A percentile compares a stretch with the other conserved stretches of the same genome.
These are phyloP conservation scores for Didymella glomerata DNA, from an alignment of 2,329 filamentous ascomycete species.

Conservation along the genomic window DNA sequence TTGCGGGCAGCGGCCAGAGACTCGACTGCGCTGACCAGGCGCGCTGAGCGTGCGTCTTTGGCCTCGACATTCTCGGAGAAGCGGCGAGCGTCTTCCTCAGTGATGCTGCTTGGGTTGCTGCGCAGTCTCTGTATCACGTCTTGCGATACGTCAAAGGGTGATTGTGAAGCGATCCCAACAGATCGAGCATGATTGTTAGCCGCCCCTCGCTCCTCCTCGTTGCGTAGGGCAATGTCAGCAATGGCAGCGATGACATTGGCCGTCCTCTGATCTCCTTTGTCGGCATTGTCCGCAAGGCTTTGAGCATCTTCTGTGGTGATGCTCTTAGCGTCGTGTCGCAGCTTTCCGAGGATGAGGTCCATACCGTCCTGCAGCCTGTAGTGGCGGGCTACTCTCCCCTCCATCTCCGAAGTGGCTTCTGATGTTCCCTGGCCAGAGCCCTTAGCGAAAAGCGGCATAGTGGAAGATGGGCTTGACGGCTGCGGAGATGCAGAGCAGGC, in stretches of 20 bases:
- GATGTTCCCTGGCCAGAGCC: not conserved
- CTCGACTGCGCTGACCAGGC: slow-evolving; percentile 43
- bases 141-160: slow-evolving; percentile 3
- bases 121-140: slow-evolving; percentile 36
- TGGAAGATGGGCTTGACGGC: not conserved
- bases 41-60: slow-evolving; percentile 32
- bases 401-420: not conserved
- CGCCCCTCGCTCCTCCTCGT: slow-evolving; percentile 16
- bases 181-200: slow-evolving; percentile 9
- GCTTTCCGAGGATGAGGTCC: slow-evolving; percentile 30
- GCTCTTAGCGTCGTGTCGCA: slow-evolving; percentile 34
- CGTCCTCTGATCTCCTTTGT: slow-evolving; percentile 30
- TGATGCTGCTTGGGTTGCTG: slow-evolving; percentile 38
- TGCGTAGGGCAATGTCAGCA: slow-evolving; percentile 29
- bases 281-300: slow-evolving; percentile 39
- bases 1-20: slow-evolving; percentile 40
- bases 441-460: not conserved
- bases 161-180: not conserved
- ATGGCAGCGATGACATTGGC: slow-evolving; percentile 44
- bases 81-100: slow-evolving; percentile 44
- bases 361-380: slow-evolving; percentile 14
- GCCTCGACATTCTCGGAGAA: slow-evolving; percentile 41
- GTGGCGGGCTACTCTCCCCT: slow-evolving; percentile 13
- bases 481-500: not conserved
- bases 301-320: slow-evolving; percentile 46